These are phyloP conservation scores for Trichopus zeylanicus DNA, from an alignment of 116 monocot genomes.

Conservation along the genomic window DNA sequence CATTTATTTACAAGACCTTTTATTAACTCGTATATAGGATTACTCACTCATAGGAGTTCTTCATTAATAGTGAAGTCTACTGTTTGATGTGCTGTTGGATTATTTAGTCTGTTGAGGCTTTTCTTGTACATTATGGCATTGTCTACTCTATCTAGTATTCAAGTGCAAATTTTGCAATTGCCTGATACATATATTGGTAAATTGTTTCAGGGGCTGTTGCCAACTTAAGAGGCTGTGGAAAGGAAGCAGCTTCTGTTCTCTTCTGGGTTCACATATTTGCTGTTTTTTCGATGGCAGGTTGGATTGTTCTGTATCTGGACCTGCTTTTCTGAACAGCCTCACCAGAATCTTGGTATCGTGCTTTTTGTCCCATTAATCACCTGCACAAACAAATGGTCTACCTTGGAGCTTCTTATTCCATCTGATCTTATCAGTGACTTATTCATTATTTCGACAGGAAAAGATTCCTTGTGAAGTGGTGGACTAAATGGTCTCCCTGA, in stretches of 20 bases:
- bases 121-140: neutral
- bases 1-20: too few relatives aligned
- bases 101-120: neutral
- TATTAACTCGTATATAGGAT: too few relatives aligned
- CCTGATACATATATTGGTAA: too few relatives aligned
- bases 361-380: too few relatives aligned
- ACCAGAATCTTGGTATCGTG: neutral
- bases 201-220: conserved; percentile 67
- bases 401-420: neutral
- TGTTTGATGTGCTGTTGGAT: neutral
- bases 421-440: too few relatives aligned
- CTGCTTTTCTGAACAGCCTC: conserved; percentile 43
- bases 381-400: neutral
- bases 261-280: conserved; percentile 99
- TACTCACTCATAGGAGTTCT: neutral
- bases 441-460: neutral
- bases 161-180: neutral
- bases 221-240: conserved; percentile 75
- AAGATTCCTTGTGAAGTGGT: neutral
- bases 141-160: neutral
- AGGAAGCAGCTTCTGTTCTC: conserved; percentile 72
- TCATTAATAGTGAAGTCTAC: neutral
- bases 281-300: conserved; percentile 74
- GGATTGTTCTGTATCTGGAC: conserved; percentile 73
- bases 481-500: neutral